Evolutionary conservation across 805 yeast species (phyloP).

Genomic region (Starmerella gropengiesseri): DNA sequence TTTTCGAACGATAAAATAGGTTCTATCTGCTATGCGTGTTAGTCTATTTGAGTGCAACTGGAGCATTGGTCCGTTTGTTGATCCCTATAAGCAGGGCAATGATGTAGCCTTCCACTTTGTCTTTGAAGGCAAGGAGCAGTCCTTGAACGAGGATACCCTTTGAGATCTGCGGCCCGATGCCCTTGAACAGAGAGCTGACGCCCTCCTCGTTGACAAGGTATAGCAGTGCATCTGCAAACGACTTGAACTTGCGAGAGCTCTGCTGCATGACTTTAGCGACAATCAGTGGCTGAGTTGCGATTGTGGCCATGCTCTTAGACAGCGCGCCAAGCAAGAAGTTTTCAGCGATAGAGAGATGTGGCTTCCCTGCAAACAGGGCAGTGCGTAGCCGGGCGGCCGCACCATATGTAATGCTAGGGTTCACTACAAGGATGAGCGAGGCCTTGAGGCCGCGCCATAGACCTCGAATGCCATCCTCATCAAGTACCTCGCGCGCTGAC

Average conservation of each 20-base stretch:
- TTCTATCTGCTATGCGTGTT: background rate
- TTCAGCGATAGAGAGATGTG: slow-evolving; percentile 46
- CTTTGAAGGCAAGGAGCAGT: slow-evolving; percentile 68
- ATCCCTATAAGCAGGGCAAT: slow-evolving; percentile 19
- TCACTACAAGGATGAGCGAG: slow-evolving; percentile 61
- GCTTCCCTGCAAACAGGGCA: slow-evolving; percentile 35
- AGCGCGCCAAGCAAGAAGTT: slow-evolving; percentile 66
- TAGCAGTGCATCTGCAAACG: slow-evolving; percentile 52
- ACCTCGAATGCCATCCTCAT: slow-evolving; percentile 56
- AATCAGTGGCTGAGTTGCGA: slow-evolving; percentile 74
- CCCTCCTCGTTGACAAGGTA: slow-evolving; percentile 59
- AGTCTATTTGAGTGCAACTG: slow-evolving; percentile 1
- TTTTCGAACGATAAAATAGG: no score
- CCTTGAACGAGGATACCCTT: slow-evolving; percentile 84
- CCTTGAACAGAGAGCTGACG: slow-evolving; percentile 58
- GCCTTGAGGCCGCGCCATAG: slow-evolving; percentile 81
- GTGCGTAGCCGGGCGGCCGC: slow-evolving; percentile 58
- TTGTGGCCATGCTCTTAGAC: slow-evolving; percentile 69
- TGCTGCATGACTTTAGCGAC: slow-evolving; percentile 77
- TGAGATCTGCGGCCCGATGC: slow-evolving; percentile 64
- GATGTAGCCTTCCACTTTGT: slow-evolving; percentile 38
- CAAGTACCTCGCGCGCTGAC: slow-evolving; percentile 42
- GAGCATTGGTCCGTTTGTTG: slow-evolving; percentile 2
- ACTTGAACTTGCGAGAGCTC: slow-evolving; percentile 34
- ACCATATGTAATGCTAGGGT: slow-evolving; percentile 82